phyloP scores from a whole-genome alignment of 768 basidiomycete species.

The Cystobasidium onofrii region DNA sequence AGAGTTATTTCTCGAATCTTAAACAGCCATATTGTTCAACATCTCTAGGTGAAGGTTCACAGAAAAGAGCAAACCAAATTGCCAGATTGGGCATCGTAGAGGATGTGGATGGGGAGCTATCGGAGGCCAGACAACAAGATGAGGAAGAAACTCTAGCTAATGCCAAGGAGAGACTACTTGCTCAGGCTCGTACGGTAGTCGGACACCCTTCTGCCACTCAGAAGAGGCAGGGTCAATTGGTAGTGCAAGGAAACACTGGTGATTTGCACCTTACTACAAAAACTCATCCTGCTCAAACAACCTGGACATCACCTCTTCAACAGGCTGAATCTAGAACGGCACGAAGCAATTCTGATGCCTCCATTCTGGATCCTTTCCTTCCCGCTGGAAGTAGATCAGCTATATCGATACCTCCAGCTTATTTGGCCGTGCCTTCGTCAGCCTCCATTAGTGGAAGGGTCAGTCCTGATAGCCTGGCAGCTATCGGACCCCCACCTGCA shows the following conservation, averaged over 20 bases:
- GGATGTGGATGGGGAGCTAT: not conserved
- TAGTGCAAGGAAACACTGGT: not conserved
- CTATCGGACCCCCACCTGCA: not conserved
- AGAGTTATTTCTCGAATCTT: slow-evolving; percentile 1
- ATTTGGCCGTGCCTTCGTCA: not conserved
- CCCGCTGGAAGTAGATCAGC: not conserved
- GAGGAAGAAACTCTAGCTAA: not conserved
- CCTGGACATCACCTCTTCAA: not conserved
- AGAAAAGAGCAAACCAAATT: not conserved
- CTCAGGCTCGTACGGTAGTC: not conserved
- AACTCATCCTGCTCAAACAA: not conserved
- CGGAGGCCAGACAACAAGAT: not conserved
- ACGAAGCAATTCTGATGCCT: slow-evolving; percentile 5
- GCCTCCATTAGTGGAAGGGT: not conserved
- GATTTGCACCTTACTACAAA: not conserved
- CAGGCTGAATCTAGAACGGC: not conserved
- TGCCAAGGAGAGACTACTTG: not conserved
- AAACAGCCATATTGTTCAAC: not conserved
- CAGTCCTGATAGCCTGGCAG: not conserved
- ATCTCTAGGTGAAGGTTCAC: not conserved
- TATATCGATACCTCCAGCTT: not conserved
- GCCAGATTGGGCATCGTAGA: not conserved
- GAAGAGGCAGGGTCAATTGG: not conserved
- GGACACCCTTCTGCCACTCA: not conserved
- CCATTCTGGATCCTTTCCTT: not conserved